A percentile compares a stretch with the other conserved stretches of the same genome.
Conservation (phyloP, 1,284 basidiomycete genomes). For the Naganishia liquefaciens region DNA sequence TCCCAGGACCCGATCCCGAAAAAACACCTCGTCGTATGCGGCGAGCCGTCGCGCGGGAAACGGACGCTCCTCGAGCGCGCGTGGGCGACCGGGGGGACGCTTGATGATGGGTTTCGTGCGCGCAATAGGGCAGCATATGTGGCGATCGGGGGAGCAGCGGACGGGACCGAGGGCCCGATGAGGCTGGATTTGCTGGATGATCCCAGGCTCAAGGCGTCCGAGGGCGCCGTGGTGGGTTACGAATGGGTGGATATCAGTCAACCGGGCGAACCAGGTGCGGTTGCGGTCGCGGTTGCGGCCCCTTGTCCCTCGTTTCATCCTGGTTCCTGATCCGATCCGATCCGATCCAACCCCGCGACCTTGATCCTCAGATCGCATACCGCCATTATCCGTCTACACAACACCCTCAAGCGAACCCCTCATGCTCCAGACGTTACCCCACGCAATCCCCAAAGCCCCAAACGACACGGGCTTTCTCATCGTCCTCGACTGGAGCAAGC, state of each 20-base stretch:
- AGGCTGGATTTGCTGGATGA: constrained; percentile 24
- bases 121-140: constrained; percentile 14
- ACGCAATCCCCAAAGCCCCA: constrained; percentile 69
- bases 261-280: constrained; percentile 83
- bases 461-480: constrained; percentile 82
- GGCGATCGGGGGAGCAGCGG: constrained; percentile 14
- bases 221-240: constrained; percentile 68
- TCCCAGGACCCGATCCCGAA: constrained; percentile 25
- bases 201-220: constrained; percentile 14
- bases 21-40: constrained; percentile 31
- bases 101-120: constrained; percentile 2
- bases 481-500: constrained; percentile 91
- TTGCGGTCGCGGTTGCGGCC: too few species aligned
- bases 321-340: too few species aligned
- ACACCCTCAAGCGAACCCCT: constrained; percentile 75
- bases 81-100: too few species aligned
- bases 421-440: constrained; percentile 75
- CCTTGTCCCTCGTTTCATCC: too few species aligned
- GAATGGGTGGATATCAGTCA: constrained; percentile 81
- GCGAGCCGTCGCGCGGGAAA: constrained; percentile 31
- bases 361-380: constrained; percentile 44
- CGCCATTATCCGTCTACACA: constrained; percentile 82
- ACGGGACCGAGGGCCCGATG: not conserved
- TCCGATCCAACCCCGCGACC: too few species aligned
- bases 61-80: constrained; percentile 25